phyloP scores from a whole-genome alignment of 352 stramenopile species.

The Elongisporangium senticosum region DNA sequence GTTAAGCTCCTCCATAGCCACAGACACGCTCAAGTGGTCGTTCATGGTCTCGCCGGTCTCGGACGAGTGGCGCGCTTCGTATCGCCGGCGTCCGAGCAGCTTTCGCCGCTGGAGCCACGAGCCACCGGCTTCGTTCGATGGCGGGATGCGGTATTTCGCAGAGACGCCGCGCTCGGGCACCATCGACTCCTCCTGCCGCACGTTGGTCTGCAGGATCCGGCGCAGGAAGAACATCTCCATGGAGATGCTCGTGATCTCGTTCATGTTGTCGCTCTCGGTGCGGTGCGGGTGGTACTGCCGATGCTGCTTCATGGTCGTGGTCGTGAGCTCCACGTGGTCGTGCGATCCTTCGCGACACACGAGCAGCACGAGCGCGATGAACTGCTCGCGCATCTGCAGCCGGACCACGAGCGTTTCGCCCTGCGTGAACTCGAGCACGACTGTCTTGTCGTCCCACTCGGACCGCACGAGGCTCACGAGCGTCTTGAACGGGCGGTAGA shows the following conservation, averaged over 20 bases:
- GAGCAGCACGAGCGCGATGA: constrained; percentile 60
- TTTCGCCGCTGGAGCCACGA: constrained; percentile 13
- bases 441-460: constrained; percentile 46
- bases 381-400: constrained; percentile 50
- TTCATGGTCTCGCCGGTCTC: constrained; percentile 48
- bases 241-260: constrained; percentile 16
- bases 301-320: constrained; percentile 38
- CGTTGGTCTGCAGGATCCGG: constrained; percentile 35
- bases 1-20: constrained; percentile 57
- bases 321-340: constrained; percentile 40
- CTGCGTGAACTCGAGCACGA: constrained; percentile 63
- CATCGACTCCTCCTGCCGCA: constrained; percentile 10
- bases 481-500: constrained; percentile 49
- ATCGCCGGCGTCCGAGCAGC: constrained; percentile 7
- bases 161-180: background rate
- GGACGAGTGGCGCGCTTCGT: constrained; percentile 39
- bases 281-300: constrained; percentile 55
- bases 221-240: constrained; percentile 58
- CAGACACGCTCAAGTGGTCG: constrained; percentile 27
- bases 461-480: constrained; percentile 46
- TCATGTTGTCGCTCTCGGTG: constrained; percentile 17
- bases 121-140: constrained; percentile 9
- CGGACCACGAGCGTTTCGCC: constrained; percentile 48
- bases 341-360: constrained; percentile 50
- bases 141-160: background rate